Evolutionary conservation across 768 basidiomycete species (phyloP).

Genomic region (Mrakia hoshinonis): DNA sequence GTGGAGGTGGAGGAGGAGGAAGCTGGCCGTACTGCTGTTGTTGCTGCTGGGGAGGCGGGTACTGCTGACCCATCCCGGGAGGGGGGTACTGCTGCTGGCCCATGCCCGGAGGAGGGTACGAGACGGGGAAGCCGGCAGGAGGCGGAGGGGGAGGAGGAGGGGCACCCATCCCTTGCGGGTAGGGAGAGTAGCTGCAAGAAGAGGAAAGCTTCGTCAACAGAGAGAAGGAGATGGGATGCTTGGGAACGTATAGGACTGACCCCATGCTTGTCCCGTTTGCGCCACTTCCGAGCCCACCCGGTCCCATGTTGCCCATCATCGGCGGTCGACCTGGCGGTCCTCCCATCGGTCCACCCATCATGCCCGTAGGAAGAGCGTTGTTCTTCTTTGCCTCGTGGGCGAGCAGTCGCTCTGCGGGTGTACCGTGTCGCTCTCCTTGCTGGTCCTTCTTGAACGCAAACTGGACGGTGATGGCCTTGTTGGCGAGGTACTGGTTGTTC

Average conservation of each 20-base stretch:
- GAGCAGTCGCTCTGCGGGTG: conserved; percentile 88
- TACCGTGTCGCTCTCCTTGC: conserved; percentile 95
- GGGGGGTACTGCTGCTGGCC: not conserved
- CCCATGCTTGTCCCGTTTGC: conserved; percentile 13
- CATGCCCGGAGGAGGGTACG: not conserved
- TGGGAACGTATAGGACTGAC: not conserved
- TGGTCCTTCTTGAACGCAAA: conserved; percentile 99
- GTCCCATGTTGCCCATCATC: conserved; percentile 11
- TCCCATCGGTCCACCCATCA: conserved; percentile 46
- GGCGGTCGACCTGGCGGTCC: conserved; percentile 3
- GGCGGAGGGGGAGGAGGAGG: not conserved
- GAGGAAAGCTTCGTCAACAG: not conserved
- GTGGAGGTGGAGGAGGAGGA: conserved; percentile 11
- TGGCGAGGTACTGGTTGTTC: conserved; percentile 96
- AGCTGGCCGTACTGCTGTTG: not conserved
- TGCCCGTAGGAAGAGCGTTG: conserved; percentile 62
- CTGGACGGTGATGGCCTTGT: conserved; percentile 93
- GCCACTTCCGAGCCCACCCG: conserved; percentile 2
- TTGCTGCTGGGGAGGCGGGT: not conserved
- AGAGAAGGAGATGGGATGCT: not conserved
- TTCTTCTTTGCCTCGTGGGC: conserved; percentile 93
- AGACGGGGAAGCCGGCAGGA: conserved; percentile 13
- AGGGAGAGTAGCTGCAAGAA: not conserved
- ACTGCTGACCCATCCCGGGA: not conserved
- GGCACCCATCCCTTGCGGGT: not conserved